These are phyloP conservation scores for Fagopyrum homotropicum DNA, from an alignment of 148 eudicot species.

Conservation along the genomic window DNA sequence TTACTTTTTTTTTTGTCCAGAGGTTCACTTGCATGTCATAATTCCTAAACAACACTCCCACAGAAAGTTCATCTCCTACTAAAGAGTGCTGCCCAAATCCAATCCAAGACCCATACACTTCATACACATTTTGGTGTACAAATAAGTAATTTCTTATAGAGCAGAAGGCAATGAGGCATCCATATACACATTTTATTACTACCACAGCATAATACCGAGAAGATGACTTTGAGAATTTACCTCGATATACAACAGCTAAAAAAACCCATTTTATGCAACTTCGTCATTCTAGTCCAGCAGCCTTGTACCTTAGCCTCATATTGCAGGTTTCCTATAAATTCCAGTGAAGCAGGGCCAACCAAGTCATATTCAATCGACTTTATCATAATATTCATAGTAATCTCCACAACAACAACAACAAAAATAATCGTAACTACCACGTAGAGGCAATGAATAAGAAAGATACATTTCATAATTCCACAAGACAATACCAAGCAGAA, in stretches of 20 bases:
- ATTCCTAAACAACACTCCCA: neutral
- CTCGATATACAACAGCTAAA: neutral
- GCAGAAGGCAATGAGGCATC: neutral
- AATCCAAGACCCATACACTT: neutral
- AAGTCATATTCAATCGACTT: neutral
- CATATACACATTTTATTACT: neutral
- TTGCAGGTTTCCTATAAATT: constrained; percentile 9
- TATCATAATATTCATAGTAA: neutral
- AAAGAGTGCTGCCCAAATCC: constrained; percentile 7
- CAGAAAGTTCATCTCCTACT: neutral
- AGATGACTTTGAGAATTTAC: neutral
- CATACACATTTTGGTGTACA: neutral
- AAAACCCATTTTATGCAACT: neutral
- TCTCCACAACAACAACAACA: too few relatives aligned
- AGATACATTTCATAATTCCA: neutral
- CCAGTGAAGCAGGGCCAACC: constrained; percentile 1
- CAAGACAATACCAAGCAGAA: neutral
- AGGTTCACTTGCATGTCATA: neutral
- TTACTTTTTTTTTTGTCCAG: neutral
- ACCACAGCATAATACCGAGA: neutral
- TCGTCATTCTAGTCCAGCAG: constrained; percentile 9
- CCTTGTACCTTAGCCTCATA: constrained; percentile 17
- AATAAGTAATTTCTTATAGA: neutral
- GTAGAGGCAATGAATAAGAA: too few relatives aligned
- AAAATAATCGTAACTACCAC: too few relatives aligned